Conservation (phyloP, 2,329 filamentous ascomycete genomes). For the Alternaria tenuissima region DNA sequence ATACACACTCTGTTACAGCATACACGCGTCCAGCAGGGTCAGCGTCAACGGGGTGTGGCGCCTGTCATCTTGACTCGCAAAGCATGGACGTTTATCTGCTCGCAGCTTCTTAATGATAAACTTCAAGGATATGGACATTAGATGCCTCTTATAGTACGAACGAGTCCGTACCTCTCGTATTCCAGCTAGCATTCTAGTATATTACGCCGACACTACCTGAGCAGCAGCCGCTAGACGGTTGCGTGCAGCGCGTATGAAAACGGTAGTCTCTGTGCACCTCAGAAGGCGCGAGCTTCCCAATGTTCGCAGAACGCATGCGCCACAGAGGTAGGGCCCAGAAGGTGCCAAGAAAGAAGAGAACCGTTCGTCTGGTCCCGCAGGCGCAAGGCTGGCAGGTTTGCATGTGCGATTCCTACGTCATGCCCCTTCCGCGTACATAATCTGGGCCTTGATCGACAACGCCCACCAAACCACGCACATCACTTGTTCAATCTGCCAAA, state of each 20-base stretch:
- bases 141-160: neutral
- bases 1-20: neutral
- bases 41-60: neutral
- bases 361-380: slow-evolving; percentile 10
- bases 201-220: neutral
- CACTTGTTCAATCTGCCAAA: slow-evolving; percentile 9
- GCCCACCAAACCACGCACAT: slow-evolving; percentile 6
- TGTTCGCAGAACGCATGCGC: neutral
- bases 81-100: neutral
- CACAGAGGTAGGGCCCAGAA: slow-evolving; percentile 2
- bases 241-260: neutral
- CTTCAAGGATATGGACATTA: neutral
- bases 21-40: slow-evolving; percentile 1
- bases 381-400: slow-evolving; percentile 19
- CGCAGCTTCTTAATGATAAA: slow-evolving; percentile 1
- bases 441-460: slow-evolving; percentile 15
- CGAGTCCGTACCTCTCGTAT: neutral
- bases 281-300: neutral
- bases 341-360: slow-evolving; percentile 7
- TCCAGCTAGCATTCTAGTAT: neutral
- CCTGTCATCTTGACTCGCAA: slow-evolving; percentile 3
- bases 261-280: neutral
- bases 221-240: neutral
- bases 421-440: slow-evolving; percentile 23
- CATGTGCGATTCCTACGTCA: slow-evolving; percentile 28